Conservation (phyloP, 805 yeast genomes). For the Osmozyma mogii region DNA sequence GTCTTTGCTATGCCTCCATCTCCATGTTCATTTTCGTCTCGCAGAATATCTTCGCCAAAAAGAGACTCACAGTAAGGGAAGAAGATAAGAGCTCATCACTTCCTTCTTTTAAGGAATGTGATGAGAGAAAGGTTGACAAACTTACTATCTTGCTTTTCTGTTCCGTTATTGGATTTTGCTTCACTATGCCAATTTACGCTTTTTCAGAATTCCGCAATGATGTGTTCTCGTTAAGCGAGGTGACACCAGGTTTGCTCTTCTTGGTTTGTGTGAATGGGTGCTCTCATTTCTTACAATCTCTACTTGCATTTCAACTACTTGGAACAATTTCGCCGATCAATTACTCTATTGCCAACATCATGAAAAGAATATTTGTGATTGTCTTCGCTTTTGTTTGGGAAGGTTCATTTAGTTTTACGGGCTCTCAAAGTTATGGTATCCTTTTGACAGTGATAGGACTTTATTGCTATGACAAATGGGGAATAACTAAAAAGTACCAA, state of each 20-base stretch:
- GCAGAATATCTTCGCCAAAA: conserved; percentile 77
- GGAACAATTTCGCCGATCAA: conserved; percentile 69
- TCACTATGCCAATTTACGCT: conserved; percentile 63
- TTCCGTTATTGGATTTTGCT: conserved; percentile 56
- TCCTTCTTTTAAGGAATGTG: conserved; percentile 16
- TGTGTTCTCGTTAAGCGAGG: conserved; percentile 20
- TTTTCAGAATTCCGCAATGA: conserved; percentile 40
- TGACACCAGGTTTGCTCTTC: conserved; percentile 21
- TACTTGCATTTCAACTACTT: conserved; percentile 68
- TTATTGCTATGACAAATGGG: conserved; percentile 37
- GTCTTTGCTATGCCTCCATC: conserved; percentile 43
- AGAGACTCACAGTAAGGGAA: conserved; percentile 43
- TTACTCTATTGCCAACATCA: conserved; percentile 70
- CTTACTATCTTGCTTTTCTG: conserved; percentile 66
- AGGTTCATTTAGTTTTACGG: conserved; percentile 22
- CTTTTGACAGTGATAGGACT: conserved; percentile 31
- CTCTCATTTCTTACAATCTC: conserved; percentile 64
- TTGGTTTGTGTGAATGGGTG: conserved; percentile 55
- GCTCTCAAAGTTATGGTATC: conserved; percentile 29
- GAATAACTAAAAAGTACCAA: conserved; percentile 10
- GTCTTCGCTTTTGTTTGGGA: conserved; percentile 60
- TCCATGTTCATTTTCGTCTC: conserved; percentile 65
- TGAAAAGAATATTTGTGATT: conserved; percentile 67
- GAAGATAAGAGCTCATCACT: conserved; percentile 14
- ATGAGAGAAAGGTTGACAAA: conserved; percentile 48